Percentiles rank a stretch among this genome's conserved stretches.
Conservation (phyloP, 2,329 filamentous ascomycete species). For the Xylariaceae sp. region DNA sequence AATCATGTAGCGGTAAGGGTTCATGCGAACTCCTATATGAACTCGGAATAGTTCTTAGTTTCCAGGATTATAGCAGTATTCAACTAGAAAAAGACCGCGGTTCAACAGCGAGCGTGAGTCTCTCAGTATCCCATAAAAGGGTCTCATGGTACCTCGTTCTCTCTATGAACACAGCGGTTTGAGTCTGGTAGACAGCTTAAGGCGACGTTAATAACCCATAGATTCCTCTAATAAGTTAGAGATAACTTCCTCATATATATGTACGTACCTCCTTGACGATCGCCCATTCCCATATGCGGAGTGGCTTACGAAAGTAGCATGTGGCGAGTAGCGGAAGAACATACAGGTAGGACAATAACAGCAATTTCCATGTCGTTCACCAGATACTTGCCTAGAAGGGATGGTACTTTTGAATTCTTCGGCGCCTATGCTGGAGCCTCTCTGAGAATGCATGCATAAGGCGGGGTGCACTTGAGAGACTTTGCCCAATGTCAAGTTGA, state of each 20-base stretch:
- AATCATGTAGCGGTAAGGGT: slow-evolving; percentile 4
- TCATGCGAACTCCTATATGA: slow-evolving; percentile 18
- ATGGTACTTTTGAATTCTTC: slow-evolving; percentile 3
- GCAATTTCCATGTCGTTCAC: slow-evolving; percentile 17
- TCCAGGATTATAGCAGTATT: not conserved
- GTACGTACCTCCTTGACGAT: slow-evolving; percentile 5
- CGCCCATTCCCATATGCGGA: not conserved
- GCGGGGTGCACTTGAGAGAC: slow-evolving; percentile 12
- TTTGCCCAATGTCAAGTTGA: not conserved
- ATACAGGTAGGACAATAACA: slow-evolving; percentile 12
- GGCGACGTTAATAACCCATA: not conserved
- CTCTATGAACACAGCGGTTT: too few species aligned
- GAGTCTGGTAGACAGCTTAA: not conserved
- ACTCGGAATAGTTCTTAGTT: too few species aligned
- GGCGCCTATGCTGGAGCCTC: slow-evolving; percentile 12
- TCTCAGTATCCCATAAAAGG: too few species aligned
- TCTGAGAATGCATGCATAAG: slow-evolving; percentile 3
- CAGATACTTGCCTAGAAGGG: slow-evolving; percentile 19
- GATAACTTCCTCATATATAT: not conserved
- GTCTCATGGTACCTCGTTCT: too few species aligned
- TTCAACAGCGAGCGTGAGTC: not conserved
- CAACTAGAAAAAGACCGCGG: slow-evolving; percentile 2
- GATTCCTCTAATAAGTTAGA: not conserved
- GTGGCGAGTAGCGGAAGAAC: slow-evolving; percentile 10
- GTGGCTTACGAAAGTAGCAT: slow-evolving; percentile 10